Conservation (phyloP, 1,139 yeast species). For the Zhuliangozyma blackwelliae region DNA sequence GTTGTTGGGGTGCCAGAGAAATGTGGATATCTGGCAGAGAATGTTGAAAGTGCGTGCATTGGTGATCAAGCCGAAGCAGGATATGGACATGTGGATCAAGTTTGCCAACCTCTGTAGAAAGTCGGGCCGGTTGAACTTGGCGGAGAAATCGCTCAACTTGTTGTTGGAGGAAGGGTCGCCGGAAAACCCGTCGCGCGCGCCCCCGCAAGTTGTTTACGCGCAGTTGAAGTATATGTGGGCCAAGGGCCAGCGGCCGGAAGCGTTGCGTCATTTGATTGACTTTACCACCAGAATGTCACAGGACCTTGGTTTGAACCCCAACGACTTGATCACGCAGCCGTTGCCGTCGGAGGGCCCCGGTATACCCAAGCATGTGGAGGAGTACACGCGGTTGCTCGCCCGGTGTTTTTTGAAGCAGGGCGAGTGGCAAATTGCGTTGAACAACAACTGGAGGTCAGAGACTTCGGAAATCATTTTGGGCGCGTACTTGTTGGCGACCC, state of each 20-base stretch:
- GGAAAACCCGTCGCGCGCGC: conserved; percentile 70
- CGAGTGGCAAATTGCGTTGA: conserved; percentile 90
- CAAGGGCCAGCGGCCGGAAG: conserved; percentile 83
- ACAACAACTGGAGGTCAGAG: conserved; percentile 76
- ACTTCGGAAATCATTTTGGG: conserved; percentile 79
- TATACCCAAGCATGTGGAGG: conserved; percentile 71
- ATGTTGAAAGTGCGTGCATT: conserved; percentile 90
- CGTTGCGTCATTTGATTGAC: conserved; percentile 78
- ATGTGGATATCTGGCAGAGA: conserved; percentile 98
- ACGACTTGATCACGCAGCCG: conserved; percentile 85
- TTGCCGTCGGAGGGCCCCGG: conserved; percentile 74
- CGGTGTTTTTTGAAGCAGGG: conserved; percentile 96
- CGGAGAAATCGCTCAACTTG: conserved; percentile 84
- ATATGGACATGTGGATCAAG: conserved; percentile 97
- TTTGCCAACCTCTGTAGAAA: conserved; percentile 95
- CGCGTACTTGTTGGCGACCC: conserved; percentile 89
- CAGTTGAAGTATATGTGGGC: conserved; percentile 98
- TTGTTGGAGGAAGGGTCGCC: conserved; percentile 61
- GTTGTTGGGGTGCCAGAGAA: conserved; percentile 87
- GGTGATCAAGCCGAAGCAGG: conserved; percentile 92
- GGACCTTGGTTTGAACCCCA: conserved; percentile 74
- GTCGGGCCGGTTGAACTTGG: conserved; percentile 85
- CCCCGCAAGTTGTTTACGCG: conserved; percentile 96
- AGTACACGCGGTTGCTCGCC: conserved; percentile 82
- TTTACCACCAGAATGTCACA: conserved; percentile 89